phyloP scores from a whole-genome alignment of 2,329 filamentous ascomycete genomes.

The Nigrospora osmanthi region DNA sequence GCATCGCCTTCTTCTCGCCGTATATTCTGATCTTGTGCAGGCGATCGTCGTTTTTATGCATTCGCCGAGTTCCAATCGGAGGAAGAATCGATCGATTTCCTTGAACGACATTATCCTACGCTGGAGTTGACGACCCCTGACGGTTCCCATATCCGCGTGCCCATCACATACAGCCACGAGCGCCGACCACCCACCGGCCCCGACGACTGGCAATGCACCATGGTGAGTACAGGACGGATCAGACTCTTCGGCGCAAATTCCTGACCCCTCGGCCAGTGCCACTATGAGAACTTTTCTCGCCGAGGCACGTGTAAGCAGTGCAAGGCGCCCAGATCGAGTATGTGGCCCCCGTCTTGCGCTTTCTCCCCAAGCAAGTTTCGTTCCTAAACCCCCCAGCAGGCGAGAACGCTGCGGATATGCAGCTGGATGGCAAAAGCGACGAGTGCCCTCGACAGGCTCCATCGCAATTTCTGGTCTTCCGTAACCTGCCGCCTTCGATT shows the following conservation, averaged over 20 bases:
- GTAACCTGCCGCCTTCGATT: conserved; percentile 61
- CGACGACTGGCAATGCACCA: conserved; percentile 30
- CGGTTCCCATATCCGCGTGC: conserved; percentile 21
- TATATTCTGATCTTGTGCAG: conserved; percentile 7
- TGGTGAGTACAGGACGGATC: conserved; percentile 16
- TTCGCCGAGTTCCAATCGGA: conserved; percentile 32
- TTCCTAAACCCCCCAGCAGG: conserved; percentile 9
- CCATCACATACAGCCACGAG: conserved; percentile 26
- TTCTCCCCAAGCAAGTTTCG: neutral
- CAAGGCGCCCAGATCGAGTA: conserved; percentile 24
- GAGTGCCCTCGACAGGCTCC: conserved; percentile 42
- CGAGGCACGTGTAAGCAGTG: conserved; percentile 25
- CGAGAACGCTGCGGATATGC: conserved; percentile 24
- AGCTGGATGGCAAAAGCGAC: conserved; percentile 40
- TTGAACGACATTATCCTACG: conserved; percentile 26
- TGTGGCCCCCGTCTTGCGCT: conserved; percentile 2
- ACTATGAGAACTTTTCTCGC: conserved; percentile 25
- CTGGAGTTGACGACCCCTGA: conserved; percentile 24
- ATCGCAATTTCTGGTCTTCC: conserved; percentile 70
- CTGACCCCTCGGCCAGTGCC: conserved; percentile 13
- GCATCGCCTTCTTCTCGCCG: neutral
- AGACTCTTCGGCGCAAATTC: neutral
- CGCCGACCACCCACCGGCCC: conserved; percentile 23
- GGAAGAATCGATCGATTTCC: conserved; percentile 28
- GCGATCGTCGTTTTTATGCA: conserved; percentile 22